A percentile compares a stretch with the other conserved stretches of the same genome.
These are phyloP conservation scores for Ceratocystiopsis minuta DNA, from an alignment of 2,329 filamentous ascomycete species.

Conservation along the genomic window DNA sequence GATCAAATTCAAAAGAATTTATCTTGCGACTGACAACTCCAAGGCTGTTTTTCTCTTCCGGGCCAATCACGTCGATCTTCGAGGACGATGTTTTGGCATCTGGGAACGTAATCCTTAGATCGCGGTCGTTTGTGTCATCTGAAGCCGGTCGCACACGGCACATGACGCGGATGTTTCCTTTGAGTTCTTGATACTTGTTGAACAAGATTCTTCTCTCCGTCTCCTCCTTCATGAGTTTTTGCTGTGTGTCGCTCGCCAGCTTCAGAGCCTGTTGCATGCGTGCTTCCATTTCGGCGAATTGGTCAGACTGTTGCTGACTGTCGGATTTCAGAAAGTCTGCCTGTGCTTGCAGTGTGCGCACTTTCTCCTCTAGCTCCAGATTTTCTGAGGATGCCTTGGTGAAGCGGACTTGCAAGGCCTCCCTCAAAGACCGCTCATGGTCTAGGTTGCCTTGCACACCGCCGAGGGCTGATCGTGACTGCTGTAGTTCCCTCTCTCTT, in stretches of 20 bases:
- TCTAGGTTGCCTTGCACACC: slow-evolving; percentile 31
- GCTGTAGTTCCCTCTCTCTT: slow-evolving; percentile 37
- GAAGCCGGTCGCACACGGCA: slow-evolving; percentile 75
- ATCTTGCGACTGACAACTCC: slow-evolving; percentile 60
- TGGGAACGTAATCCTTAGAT: slow-evolving; percentile 63
- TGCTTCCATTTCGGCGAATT: slow-evolving; percentile 66
- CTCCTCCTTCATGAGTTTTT: slow-evolving; percentile 81
- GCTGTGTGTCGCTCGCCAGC: slow-evolving; percentile 49
- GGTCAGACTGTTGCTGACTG: slow-evolving; percentile 72
- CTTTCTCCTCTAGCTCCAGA: slow-evolving; percentile 53
- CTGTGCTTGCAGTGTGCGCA: slow-evolving; percentile 59
- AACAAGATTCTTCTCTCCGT: slow-evolving; percentile 79
- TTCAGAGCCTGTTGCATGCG: slow-evolving; percentile 61
- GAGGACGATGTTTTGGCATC: slow-evolving; percentile 70
- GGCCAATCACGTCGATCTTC: slow-evolving; percentile 69
- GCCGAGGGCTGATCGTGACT: slow-evolving; percentile 27
- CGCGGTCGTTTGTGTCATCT: slow-evolving; percentile 37
- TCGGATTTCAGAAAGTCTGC: slow-evolving; percentile 83
- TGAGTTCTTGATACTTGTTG: slow-evolving; percentile 94
- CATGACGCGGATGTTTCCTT: slow-evolving; percentile 97
- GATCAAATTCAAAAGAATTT: slow-evolving; percentile 79
- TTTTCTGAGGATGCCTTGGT: slow-evolving; percentile 42
- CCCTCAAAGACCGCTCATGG: slow-evolving; percentile 46
- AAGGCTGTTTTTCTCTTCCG: slow-evolving; percentile 67
- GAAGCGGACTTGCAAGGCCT: slow-evolving; percentile 31